phyloP scores from a whole-genome alignment of 2,329 filamentous ascomycete species.

The Aureobasidium zeae region DNA sequence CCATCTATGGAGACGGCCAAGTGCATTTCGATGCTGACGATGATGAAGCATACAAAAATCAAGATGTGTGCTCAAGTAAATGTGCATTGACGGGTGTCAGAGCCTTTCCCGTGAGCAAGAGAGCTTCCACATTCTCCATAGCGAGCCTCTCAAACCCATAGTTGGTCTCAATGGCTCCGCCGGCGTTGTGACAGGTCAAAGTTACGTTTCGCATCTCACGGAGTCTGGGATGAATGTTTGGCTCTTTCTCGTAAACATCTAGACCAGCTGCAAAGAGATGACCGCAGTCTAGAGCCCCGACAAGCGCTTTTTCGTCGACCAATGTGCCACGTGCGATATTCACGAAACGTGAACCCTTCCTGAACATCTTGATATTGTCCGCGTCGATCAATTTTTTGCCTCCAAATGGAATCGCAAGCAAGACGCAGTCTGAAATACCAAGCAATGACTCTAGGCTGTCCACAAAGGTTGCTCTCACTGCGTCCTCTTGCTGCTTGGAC shows the following conservation, averaged over 20 bases:
- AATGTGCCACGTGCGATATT: slow-evolving; percentile 58
- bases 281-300: slow-evolving; percentile 47
- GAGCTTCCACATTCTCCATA: slow-evolving; percentile 31
- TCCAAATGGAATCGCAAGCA: slow-evolving; percentile 52
- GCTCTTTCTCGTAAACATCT: slow-evolving; percentile 52
- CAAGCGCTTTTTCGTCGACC: slow-evolving; percentile 56
- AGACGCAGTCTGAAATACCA: slow-evolving; percentile 47
- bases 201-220: slow-evolving; percentile 35
- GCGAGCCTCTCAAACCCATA: slow-evolving; percentile 35
- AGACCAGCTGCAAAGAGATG: slow-evolving; percentile 46
- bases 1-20: too few species aligned
- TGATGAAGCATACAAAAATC: too few species aligned
- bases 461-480: slow-evolving; percentile 47
- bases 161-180: slow-evolving; percentile 32
- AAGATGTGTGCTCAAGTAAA: too few species aligned
- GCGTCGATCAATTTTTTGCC: slow-evolving; percentile 42
- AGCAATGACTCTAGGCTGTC: slow-evolving; percentile 44
- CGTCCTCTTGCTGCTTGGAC: slow-evolving; percentile 34
- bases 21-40: too few species aligned
- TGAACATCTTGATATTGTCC: slow-evolving; percentile 42
- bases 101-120: background rate
- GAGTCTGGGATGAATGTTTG: slow-evolving; percentile 40
- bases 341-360: slow-evolving; percentile 49
- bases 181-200: slow-evolving; percentile 31
- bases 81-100: slow-evolving; percentile 13